Base-by-base conservation (phyloP, 306 rosid species). In the Macrotyloma uniflorum region DNA sequence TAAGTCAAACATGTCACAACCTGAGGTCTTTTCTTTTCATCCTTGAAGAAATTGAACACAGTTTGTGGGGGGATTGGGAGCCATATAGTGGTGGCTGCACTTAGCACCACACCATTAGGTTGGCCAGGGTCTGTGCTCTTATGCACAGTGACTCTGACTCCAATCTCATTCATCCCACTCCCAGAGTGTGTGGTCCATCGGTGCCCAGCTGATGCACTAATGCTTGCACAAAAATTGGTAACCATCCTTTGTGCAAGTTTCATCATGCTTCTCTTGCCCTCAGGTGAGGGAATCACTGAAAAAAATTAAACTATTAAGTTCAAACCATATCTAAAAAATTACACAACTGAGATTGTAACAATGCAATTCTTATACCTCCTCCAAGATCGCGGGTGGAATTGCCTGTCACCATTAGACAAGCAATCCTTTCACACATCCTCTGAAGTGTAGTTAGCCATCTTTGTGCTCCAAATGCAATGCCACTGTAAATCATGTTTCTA, bases 161-260 rank as follows among this genome's bases (percentile, higher is more conserved):
- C 97, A 24, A 87, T 86, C 79, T 95, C 98, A 22, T 90, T 85
- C 77, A 74, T 0, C 47, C 97, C 97, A 0, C 72, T 0, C 51
- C 98, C 97, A 0, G 98, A 87, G 49, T 92, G 90, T 1, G 93
- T 92, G 36, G 95, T 95, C 98, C 98, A 92, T 36, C 88, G 69
- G 49, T 89, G 98, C 12, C 98, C 88, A 0, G 88, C 74, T 5
- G 98, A 95, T 59, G 98, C 58, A 79, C 96, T 81, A 65, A 95
- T 85, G 87, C 97, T 89, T 9, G 95, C 79, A 61, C 97, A 95
- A 74, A 95, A 95, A 77, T 88, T 89, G 59, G 83, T 87, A 3
- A 95, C 89, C 98, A 95, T 92, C 78, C 97, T 86, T 79, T 92
- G 98, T n/a, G 98, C 97, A 20, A 95, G 97, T 53, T 88, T 95